Evolutionary conservation across 768 basidiomycete species (phyloP), one percentile per base, ranked within the genome.

Genomic region (Pleurotus pulmonarius): DNA sequence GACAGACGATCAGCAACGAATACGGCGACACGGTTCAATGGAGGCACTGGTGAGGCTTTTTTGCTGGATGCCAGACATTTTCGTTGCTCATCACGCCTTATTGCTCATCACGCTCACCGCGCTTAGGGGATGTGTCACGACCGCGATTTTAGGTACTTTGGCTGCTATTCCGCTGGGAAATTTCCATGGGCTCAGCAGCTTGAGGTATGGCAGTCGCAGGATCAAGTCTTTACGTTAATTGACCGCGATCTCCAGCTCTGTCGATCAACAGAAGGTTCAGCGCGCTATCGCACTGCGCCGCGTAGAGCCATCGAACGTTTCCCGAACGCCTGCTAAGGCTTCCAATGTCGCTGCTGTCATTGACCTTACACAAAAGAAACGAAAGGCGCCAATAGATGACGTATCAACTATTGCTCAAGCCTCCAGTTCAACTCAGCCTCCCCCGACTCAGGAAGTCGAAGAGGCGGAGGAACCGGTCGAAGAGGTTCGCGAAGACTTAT

Each of bases 101-200:
- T 56, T 46, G n/a, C 18, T 58, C 34, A 41, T 3, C 29, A 34
- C 29, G 29, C 29, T 3, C 11, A 34, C 8, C 29, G 60, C 51
- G 49, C 47, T 44, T 59, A 89, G 88, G 89, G 87, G 85, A 58
- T 91, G 89, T 57, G 86, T 89, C 8, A 86, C 85, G 18, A 75
- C 80, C 6, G 69, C 72, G 46, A 82, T 86, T 49, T 73, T 91
- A 39, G 66, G 64, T 8, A 65, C 74, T 45, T 73, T 91, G 49
- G 80, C 83, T 47, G 45, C 66, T 11, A 65, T 71, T 18, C 67
- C 71, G 49, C 59, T 83, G 39, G 73, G 76, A 18, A 64, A 58
- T 22, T 68, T 87, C 13, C 59, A 70, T 5, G 87, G 87, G 1
- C 86, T 87, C 62, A 64, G 61, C 45, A 67, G 64, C 40, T 71